Conservation (phyloP, 148 eudicot genomes). For the Mesembryanthemum crystallinum region DNA sequence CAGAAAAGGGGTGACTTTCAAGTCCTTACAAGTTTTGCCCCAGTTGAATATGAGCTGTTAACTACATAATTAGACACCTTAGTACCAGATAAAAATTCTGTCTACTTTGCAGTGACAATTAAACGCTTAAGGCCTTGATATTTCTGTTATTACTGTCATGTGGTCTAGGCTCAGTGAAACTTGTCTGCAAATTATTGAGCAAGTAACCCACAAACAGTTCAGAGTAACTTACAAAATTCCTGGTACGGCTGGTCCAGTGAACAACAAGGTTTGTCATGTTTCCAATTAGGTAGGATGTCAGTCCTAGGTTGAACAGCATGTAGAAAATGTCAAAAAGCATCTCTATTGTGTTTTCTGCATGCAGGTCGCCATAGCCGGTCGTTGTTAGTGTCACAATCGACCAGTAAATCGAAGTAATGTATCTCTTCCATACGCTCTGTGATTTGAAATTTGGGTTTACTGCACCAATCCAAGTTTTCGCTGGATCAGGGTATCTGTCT, state of each 20-base stretch:
- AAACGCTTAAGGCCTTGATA: no score
- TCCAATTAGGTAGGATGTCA: conserved; percentile 90
- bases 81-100: no score
- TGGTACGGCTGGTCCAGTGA: conserved; percentile 85
- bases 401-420: conserved; percentile 72
- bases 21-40: no score
- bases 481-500: conserved; percentile 61
- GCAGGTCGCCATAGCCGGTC: conserved; percentile 93
- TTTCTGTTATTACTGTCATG: no score
- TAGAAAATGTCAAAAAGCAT: conserved; percentile 71
- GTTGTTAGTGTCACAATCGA: conserved; percentile 83
- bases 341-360: conserved; percentile 74
- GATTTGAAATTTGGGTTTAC: conserved; percentile 55
- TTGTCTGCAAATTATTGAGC: no score
- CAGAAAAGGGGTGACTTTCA: no score
- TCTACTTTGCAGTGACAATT: no score
- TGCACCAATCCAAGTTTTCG: conserved; percentile 80
- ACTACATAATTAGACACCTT: no score
- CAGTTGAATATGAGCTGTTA: no score
- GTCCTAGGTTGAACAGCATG: conserved; percentile 88
- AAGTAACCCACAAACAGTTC: no score
- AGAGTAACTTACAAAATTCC: conserved; percentile 49
- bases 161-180: no score
- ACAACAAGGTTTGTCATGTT: conserved; percentile 97
- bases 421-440: conserved; percentile 71